Base-by-base conservation (phyloP, 2,329 filamentous ascomycete species). In the Fusarium brevicatenulatum region DNA sequence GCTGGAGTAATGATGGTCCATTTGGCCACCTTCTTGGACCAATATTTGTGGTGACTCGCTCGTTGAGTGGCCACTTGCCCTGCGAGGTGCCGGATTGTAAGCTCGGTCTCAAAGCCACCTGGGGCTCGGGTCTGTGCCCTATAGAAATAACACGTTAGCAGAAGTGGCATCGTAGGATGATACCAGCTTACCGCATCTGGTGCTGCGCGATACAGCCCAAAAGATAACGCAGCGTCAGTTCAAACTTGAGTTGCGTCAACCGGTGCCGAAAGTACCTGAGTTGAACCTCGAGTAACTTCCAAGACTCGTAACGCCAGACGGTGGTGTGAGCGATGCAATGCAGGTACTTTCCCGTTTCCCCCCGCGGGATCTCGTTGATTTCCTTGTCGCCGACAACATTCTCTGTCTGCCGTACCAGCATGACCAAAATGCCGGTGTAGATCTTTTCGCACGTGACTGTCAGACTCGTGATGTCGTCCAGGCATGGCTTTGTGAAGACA, bases 261-360 rank as follows among this genome's bases (percentile, higher is more conserved):
- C 21, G 5, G 30, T 50, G 16, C 30, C 47, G 47, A 10, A 50
- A 50, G 0, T 34, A 50, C 11, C 6, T 13, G 4, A 50, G 16
- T 13, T 50, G 21, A 19, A 50, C 0, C 21, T 34, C 21, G 5
- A 50, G 47, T 2, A 0, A 0, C 21, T 23, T 16, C 47, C 47
- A 50, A 0, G 47, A 19, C 11, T 34, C 11, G 0, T 23, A 19
- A 0, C 16, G 0, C 21, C 2, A 34, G 8, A 50, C 47, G 7
- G 0, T 13, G 8, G 5, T 34, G 16, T 32, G 30, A 34, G 47
- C 30, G 11, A 50, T 19, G 47, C 16, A 50, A 1, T 50, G 1
- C 0, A 50, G 47, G 34, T 50, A 50, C 47, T 50, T 50, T 19
- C 5, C 47, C 2, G 47, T 19, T 0, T 34, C 47, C 30, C 34